Evolutionary conservation across 352 stramenopile genomes (phyloP), one percentile per base, ranked within the genome.

Genomic region (Globisporangium cylindrosporum): DNA sequence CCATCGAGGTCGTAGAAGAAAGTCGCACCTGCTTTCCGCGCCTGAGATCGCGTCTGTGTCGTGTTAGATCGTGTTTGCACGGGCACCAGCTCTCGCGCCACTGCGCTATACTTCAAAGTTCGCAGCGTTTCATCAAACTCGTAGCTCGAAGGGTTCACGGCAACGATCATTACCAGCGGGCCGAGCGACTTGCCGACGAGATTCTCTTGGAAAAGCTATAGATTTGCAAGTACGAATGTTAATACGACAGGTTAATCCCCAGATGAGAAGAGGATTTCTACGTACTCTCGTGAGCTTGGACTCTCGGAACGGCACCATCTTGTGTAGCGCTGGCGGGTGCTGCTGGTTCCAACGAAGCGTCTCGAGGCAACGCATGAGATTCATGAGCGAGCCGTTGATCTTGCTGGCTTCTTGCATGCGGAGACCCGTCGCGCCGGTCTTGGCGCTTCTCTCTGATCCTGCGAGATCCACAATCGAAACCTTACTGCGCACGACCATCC

Each of bases 311-410:
- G 97, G 97, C n/a, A 99, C 92, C 56, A 98, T 90, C 58, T 96
- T 93, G 69, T 95, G 81, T 29, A 92, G 74, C 43, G 75, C 77
- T 1, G 67, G 73, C 0, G 82, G 84, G 55, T 91, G 85, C 64
- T 93, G 84, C 62, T 98, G 90, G 64, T 98, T 98, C 74, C 84
- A 94, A 0, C 96, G 89, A 78, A 99, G 83, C 22, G 89, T 95
- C 64, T 98, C 92, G 2, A 99, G 81, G 71, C 97, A 99, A 49
- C 92, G 88, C 93, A 98, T 99, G 27, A 99, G 86, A 57, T 98
- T 98, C 94, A 98, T 99, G 4, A 99, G 78, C 22, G 92, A 98
- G 20, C 88, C 89, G 86, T 99, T 99, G 74, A 99, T 99, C 69
- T 98, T 92, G 68, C 94, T 98, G n/a, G 97, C 96, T 77, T 99